Percentiles rank a stretch among this genome's conserved stretches.
Evolutionary conservation across 2,329 filamentous ascomycete species (phyloP).

Genomic region (Aureobasidium sp.): DNA sequence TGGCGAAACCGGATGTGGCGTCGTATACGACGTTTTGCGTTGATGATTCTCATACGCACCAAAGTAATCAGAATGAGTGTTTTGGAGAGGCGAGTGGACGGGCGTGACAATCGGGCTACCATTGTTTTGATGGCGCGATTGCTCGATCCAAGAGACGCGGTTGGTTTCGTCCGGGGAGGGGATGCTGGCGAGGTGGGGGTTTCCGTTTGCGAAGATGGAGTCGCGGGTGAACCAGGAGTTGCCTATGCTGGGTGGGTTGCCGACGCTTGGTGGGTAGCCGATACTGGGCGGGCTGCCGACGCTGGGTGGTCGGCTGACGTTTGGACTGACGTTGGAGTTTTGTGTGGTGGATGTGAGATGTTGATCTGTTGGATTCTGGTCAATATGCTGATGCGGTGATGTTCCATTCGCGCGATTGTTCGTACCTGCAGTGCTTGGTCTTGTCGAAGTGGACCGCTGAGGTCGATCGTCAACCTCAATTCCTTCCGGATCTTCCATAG

Average conservation of each 20-base stretch:
- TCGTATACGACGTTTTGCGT: not conserved
- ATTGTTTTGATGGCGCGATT: not conserved
- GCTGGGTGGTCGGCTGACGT: not conserved
- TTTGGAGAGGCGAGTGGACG: not conserved
- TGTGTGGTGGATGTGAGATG: not conserved
- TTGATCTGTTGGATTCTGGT: not conserved
- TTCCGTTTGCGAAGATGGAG: not conserved
- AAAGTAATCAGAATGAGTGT: not conserved
- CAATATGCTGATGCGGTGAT: not conserved
- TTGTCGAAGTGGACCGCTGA: not conserved
- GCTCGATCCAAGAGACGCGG: not conserved
- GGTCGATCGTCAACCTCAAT: constrained; percentile 1
- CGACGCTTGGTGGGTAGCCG: not conserved
- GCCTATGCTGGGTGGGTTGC: not conserved
- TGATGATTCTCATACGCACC: not conserved
- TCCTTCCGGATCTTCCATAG: not conserved
- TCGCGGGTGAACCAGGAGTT: constrained; percentile 1
- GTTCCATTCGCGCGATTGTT: too few relatives aligned
- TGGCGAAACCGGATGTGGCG: not conserved
- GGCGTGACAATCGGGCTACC: not conserved
- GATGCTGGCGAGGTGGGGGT: not conserved
- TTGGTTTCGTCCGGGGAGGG: not conserved
- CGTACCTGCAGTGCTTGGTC: constrained; percentile 1
- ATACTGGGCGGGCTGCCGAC: not conserved
- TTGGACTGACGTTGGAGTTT: not conserved